Base-by-base conservation (phyloP, 2,329 filamentous ascomycete genomes). In the Ceratocystis cacaofunesta region DNA sequence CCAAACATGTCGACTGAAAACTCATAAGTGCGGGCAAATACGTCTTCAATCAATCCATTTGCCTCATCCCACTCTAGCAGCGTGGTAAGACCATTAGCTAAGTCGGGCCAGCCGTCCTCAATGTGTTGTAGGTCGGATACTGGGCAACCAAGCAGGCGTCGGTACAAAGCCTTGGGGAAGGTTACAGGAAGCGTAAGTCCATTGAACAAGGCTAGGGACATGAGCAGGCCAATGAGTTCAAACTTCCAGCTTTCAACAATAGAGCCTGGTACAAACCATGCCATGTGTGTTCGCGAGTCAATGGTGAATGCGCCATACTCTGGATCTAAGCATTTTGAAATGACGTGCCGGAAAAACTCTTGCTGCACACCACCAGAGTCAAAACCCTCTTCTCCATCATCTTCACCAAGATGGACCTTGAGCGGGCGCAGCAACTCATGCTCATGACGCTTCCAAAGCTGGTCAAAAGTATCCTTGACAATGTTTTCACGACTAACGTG, bases 331-430 rank as follows among this genome's bases (percentile, higher is more conserved):
- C 88, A 89, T 71, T 95, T 87, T 0, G 84, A 84, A 70, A 96
- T 85, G 19, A 89, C 85, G 32, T 96, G 76, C 17, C 90, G 85
- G 76, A 99, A 97, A 73, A 96, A 97, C 69, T 99, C 94, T 73
- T 96, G 92, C 70, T 96, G 92, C 0, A 99, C 92, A 68, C 94
- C 94, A 55, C 94, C 94, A 61, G 92, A 90, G 73, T 99, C 94
- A 43, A 95, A 84, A 0, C 94, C 94, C 73, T 95, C 86, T 74
- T 97, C 94, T 36, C 90, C 90, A 64, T 80, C 80, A 43, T 90
- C 86, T 72, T 90, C 87, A 2, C 91, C 91, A 66, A 97, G 83
- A 62, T 90, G 86, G 7, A 99, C 87, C 71, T 96, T 96, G 43
- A 99, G 76, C 0, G 94, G 94, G 30, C 90, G 84, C 71, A 92